Conservation (phyloP, 768 basidiomycete species). For the Boletus insuetus region DNA sequence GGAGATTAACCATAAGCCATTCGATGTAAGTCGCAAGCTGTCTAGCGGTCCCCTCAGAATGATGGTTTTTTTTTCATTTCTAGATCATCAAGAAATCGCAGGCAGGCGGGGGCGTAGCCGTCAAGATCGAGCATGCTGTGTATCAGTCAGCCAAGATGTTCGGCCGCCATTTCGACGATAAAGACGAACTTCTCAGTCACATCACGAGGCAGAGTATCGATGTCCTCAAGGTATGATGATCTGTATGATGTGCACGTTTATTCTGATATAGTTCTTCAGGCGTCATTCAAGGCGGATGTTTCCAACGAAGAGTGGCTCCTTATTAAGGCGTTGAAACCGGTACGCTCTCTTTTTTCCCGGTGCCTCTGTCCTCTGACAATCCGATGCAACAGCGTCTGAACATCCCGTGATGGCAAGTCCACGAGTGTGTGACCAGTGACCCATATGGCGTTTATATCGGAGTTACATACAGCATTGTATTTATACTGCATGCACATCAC, state of each 20-base stretch:
- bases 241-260: not conserved
- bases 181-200: slow-evolving; percentile 89
- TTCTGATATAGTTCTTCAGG: slow-evolving; percentile 40
- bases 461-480: slow-evolving; percentile 31
- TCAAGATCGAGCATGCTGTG: slow-evolving; percentile 97
- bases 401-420: slow-evolving; percentile 25
- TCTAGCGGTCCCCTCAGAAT: not conserved
- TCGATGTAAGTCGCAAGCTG: slow-evolving; percentile 52
- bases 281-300: slow-evolving; percentile 85
- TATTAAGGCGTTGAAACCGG: slow-evolving; percentile 83
- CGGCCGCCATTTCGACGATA: slow-evolving; percentile 93
- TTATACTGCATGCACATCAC: slow-evolving; percentile 26
- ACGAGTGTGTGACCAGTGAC: not conserved
- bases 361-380: not conserved
- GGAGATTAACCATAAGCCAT: slow-evolving; percentile 94
- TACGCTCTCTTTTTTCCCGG: slow-evolving; percentile 22
- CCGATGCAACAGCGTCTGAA: slow-evolving; percentile 35
- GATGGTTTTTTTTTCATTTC: not conserved
- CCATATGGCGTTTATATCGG: slow-evolving; percentile 12
- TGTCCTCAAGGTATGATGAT: slow-evolving; percentile 72
- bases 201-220: slow-evolving; percentile 94
- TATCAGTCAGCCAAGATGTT: slow-evolving; percentile 96
- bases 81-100: slow-evolving; percentile 91
- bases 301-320: slow-evolving; percentile 90
- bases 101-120: slow-evolving; percentile 94